Evolutionary conservation across 495 filamentous ascomycete genomes (phyloP).

Genomic region (Friedmanniomyces endolithicus): DNA sequence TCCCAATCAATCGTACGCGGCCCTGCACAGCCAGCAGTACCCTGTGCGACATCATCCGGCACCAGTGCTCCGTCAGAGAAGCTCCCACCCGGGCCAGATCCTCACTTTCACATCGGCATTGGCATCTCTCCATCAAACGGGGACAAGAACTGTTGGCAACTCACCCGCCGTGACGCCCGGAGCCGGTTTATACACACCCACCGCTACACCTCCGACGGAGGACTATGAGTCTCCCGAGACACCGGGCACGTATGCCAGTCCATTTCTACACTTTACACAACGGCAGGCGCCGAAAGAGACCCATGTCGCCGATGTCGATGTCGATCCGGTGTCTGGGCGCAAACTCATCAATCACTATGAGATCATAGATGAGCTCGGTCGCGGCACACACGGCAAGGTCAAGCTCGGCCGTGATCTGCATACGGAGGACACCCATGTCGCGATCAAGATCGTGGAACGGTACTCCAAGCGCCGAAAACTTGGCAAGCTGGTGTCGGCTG

Average conservation of each 20-base stretch:
- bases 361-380: constrained; percentile 87
- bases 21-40: constrained; percentile 31
- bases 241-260: constrained; percentile 30
- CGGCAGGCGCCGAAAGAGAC: constrained; percentile 42
- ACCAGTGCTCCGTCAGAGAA: constrained; percentile 24
- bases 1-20: constrained; percentile 34
- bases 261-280: constrained; percentile 33
- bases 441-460: constrained; percentile 97
- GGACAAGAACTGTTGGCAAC: constrained; percentile 30
- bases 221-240: constrained; percentile 17
- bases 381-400: constrained; percentile 62
- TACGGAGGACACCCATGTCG: constrained; percentile 39
- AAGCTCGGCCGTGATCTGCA: constrained; percentile 54
- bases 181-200: constrained; percentile 27
- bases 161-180: constrained; percentile 31
- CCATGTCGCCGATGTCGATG: constrained; percentile 76
- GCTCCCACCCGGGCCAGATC: constrained; percentile 25
- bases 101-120: constrained; percentile 23
- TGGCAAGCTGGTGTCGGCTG: constrained; percentile 57
- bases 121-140: constrained; percentile 20
- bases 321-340: constrained; percentile 73
- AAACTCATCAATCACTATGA: constrained; percentile 97
- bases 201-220: constrained; percentile 17
- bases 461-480: constrained; percentile 83
- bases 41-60: constrained; percentile 23